phyloP scores from a whole-genome alignment of 805 yeast genomes.

The Teunomyces barrocoloradensis region DNA sequence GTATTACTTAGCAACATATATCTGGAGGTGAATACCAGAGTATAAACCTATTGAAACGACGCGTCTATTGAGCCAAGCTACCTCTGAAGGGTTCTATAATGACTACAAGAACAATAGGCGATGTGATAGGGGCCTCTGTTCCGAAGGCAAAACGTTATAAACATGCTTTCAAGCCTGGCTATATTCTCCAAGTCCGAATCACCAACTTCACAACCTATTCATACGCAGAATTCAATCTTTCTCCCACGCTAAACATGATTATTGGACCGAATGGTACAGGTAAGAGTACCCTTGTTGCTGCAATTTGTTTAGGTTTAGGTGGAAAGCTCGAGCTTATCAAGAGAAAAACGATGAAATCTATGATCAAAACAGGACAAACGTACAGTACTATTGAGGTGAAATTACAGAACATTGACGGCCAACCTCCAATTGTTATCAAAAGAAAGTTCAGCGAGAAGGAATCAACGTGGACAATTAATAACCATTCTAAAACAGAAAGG shows the following conservation, averaged over 20 bases:
- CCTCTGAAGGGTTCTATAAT: neutral
- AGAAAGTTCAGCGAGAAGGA: slow-evolving; percentile 47
- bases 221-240: slow-evolving; percentile 66
- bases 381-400: slow-evolving; percentile 49
- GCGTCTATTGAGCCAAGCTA: neutral
- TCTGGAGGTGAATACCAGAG: no score
- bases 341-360: slow-evolving; percentile 60
- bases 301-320: slow-evolving; percentile 83
- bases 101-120: neutral
- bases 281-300: slow-evolving; percentile 89
- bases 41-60: neutral
- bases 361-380: slow-evolving; percentile 66
- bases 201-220: slow-evolving; percentile 68
- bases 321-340: slow-evolving; percentile 77
- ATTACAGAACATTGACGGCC: slow-evolving; percentile 39
- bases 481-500: slow-evolving; percentile 36
- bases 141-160: neutral
- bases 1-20: no score
- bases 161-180: slow-evolving; percentile 36
- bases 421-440: slow-evolving; percentile 36
- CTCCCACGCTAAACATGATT: slow-evolving; percentile 85
- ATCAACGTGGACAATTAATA: slow-evolving; percentile 55
- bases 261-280: slow-evolving; percentile 98
- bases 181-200: slow-evolving; percentile 50
- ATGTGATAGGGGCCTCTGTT: neutral